phyloP scores from a whole-genome alignment of 164 flowering plant genomes.

The Umbilicus rupestris region DNA sequence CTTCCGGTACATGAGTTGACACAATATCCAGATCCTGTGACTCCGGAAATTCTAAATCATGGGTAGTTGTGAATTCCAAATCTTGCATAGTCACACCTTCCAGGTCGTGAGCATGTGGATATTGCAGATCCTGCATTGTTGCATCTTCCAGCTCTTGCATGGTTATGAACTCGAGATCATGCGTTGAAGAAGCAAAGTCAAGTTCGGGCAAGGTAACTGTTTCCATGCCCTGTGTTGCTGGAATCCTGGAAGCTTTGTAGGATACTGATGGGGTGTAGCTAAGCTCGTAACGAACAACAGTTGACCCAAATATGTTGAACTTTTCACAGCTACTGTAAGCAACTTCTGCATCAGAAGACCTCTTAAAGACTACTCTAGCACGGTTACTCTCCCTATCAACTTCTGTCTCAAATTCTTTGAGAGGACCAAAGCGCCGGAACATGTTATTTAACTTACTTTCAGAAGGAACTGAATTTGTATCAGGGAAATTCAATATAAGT shows the following conservation, averaged over 20 bases:
- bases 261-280: conserved; percentile 31
- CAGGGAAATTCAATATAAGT: conserved; percentile 49
- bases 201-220: background rate
- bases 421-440: conserved; percentile 65
- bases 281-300: conserved; percentile 55
- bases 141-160: conserved; percentile 13
- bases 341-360: conserved; percentile 61
- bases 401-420: conserved; percentile 71
- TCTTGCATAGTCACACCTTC: conserved; percentile 9
- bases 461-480: conserved; percentile 55
- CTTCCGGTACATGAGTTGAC: background rate
- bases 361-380: conserved; percentile 72
- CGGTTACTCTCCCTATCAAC: conserved; percentile 48
- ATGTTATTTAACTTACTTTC: conserved; percentile 46
- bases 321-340: conserved; percentile 74
- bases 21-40: conserved; percentile 4
- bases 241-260: conserved; percentile 21
- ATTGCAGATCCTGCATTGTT: conserved; percentile 9
- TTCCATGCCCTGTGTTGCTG: conserved; percentile 10
- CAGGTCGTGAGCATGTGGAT: background rate
- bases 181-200: conserved; percentile 5
- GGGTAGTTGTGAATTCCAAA: background rate
- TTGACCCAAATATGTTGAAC: conserved; percentile 66
- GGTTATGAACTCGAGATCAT: conserved; percentile 10
- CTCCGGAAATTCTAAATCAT: conserved; percentile 1